A percentile compares a stretch with the other conserved stretches of the same genome.
Conservation (phyloP, 129 eudicot species). For the Centrapalus pauciflorus region DNA sequence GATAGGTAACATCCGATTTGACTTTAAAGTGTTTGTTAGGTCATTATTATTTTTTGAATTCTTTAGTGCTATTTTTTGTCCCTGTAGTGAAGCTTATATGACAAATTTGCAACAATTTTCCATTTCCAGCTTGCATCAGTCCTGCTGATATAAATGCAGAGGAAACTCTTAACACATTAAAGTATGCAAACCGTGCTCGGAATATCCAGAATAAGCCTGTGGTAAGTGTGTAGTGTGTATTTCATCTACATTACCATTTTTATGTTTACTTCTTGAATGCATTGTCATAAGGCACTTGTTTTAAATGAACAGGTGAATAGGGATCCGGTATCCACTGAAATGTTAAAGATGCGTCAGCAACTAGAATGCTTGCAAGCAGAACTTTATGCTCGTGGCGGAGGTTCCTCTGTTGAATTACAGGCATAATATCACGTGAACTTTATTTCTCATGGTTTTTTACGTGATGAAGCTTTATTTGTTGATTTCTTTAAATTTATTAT, state of each 20-base stretch:
- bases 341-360: constrained; percentile 98
- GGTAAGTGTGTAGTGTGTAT: constrained; percentile 37
- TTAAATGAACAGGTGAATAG: constrained; percentile 67
- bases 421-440: constrained; percentile 12
- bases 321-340: constrained; percentile 94
- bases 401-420: constrained; percentile 81
- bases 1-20: constrained; percentile 61
- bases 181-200: constrained; percentile 98
- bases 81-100: too few species aligned
- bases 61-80: not conserved
- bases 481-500: not conserved
- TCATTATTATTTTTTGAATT: not conserved
- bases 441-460: not conserved
- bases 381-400: constrained; percentile 93
- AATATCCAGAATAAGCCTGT: constrained; percentile 98
- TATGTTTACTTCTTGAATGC: constrained; percentile 1
- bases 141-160: constrained; percentile 99
- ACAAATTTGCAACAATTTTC: too few species aligned
- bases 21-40: not conserved
- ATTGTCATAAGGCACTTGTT: not conserved
- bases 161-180: constrained; percentile 96
- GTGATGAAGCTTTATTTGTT: not conserved
- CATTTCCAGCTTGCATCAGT: constrained; percentile 88
- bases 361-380: constrained; percentile 94
- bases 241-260: not conserved